Base-by-base conservation (phyloP, 495 filamentous ascomycete species). In the Antarctomyces pellizariae region DNA sequence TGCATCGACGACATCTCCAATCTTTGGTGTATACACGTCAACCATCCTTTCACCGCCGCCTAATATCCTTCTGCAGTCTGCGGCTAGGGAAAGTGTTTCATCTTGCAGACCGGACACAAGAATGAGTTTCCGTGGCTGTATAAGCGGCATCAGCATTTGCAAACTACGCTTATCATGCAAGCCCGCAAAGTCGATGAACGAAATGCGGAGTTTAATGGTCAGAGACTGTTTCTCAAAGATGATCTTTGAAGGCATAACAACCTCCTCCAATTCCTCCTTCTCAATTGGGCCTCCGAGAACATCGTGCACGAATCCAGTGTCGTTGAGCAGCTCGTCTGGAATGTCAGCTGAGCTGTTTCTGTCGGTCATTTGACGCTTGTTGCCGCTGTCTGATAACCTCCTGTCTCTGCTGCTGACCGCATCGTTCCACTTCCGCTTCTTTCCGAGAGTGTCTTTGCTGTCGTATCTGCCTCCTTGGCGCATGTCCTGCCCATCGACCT, bases 391-490 rank as follows among this genome's bases (percentile, higher is more conserved):
- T 7, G 52, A 45, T 17, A 41, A 25, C 25, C 45, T 43, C 9
- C 45, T 47, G 18, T 51, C 55, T n/a, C n/a, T n/a, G 9, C 12
- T 25, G 14, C 48, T 47, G 2, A 53, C 35, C 1, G 50, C 59
- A 31, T 91, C 80, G 29, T 80, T 75, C 77, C 82, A 93, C 49
- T 78, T 82, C 24, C 86, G 63, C 47, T 97, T 97, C 53, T 84
- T 80, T 13, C 89, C 89, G 18, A 93, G 59, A 18, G 64, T 63
- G 14, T 67, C 72, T 35, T 76, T 53, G 9, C 45, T 46, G 13
- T 50, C 42, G 13, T 36, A 49, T 32, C 42, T 54, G 27, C 50
- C 47, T 39, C 33, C 31, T 36, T 62, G 48, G 18, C 53, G 52
- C 30, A 53, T 36, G 24, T 64, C 57, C 29, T 59, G 62, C 26